Conservation (phyloP, 176 grass and related monocot species). For the Oryza coarctata region DNA sequence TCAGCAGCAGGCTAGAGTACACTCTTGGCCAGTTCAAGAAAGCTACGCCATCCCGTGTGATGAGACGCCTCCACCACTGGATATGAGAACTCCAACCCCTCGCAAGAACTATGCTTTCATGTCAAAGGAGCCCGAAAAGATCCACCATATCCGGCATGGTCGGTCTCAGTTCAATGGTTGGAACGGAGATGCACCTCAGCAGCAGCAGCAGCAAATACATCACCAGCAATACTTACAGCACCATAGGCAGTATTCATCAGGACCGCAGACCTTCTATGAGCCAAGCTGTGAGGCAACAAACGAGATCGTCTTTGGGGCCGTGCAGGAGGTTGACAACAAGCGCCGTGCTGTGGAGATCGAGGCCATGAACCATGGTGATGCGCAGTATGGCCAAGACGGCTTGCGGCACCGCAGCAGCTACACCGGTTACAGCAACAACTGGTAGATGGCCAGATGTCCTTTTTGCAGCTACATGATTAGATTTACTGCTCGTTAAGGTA, state of each 20-base stretch:
- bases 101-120: conserved; percentile 79
- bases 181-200: conserved; percentile 51
- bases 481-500: conserved; percentile 22
- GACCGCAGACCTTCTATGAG: conserved; percentile 77
- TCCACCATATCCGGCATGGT: conserved; percentile 73
- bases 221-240: conserved; percentile 84
- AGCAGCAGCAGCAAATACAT: conserved; percentile 42
- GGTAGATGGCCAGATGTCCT: not conserved
- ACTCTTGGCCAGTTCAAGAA: conserved; percentile 53
- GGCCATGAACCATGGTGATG: conserved; percentile 56
- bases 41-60: conserved; percentile 61
- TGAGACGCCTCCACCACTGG: conserved; percentile 56
- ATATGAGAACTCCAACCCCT: conserved; percentile 56
- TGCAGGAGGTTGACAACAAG: conserved; percentile 64
- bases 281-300: conserved; percentile 68
- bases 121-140: conserved; percentile 72
- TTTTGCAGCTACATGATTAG: not conserved
- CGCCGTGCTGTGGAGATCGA: conserved; percentile 50
- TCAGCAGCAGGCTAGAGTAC: conserved; percentile 36
- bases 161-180: conserved; percentile 43
- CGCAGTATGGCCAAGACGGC: conserved; percentile 53
- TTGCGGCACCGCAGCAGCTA: conserved; percentile 56
- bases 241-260: conserved; percentile 62
- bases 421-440: conserved; percentile 41
- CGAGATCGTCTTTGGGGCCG: conserved; percentile 84